Evolutionary conservation across 164 flowering plant genomes (phyloP).

Genomic region (Berberis vulgaris): DNA sequence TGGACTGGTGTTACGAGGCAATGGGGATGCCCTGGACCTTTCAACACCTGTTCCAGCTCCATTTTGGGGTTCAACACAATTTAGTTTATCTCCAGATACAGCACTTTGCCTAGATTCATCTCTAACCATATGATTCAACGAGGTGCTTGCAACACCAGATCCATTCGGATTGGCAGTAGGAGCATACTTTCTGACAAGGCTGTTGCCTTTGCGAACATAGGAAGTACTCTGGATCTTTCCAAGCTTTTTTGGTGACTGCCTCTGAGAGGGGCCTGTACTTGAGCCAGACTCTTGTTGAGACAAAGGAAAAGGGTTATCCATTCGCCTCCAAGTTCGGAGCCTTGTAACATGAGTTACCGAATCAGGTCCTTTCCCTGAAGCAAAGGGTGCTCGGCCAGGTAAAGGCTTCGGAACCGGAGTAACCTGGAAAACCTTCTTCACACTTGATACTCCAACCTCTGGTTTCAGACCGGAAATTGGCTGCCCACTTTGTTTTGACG

Average conservation of each 20-base stretch:
- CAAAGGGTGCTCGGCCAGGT: slow-evolving; percentile 22
- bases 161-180: slow-evolving; percentile 20
- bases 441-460: slow-evolving; percentile 14
- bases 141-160: neutral
- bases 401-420: slow-evolving; percentile 25
- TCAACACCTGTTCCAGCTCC: slow-evolving; percentile 20
- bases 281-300: slow-evolving; percentile 22
- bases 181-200: slow-evolving; percentile 64
- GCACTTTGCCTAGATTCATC: slow-evolving; percentile 20
- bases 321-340: slow-evolving; percentile 71
- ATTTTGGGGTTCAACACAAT: slow-evolving; percentile 10
- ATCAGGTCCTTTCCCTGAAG: slow-evolving; percentile 21
- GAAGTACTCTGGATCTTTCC: slow-evolving; percentile 32
- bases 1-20: slow-evolving; percentile 14
- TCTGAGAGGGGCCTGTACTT: slow-evolving; percentile 18
- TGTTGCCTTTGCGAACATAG: slow-evolving; percentile 86
- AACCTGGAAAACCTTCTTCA: slow-evolving; percentile 18
- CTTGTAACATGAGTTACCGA: slow-evolving; percentile 29
- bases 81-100: slow-evolving; percentile 18
- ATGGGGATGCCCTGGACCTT: slow-evolving; percentile 33
- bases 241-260: slow-evolving; percentile 14
- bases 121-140: slow-evolving; percentile 21
- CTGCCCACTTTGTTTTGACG: slow-evolving; percentile 15
- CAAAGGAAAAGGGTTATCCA: slow-evolving; percentile 22
- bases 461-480: slow-evolving; percentile 12